Conservation (phyloP, 1,284 basidiomycete genomes). For the Moesziomyces sp. region DNA sequence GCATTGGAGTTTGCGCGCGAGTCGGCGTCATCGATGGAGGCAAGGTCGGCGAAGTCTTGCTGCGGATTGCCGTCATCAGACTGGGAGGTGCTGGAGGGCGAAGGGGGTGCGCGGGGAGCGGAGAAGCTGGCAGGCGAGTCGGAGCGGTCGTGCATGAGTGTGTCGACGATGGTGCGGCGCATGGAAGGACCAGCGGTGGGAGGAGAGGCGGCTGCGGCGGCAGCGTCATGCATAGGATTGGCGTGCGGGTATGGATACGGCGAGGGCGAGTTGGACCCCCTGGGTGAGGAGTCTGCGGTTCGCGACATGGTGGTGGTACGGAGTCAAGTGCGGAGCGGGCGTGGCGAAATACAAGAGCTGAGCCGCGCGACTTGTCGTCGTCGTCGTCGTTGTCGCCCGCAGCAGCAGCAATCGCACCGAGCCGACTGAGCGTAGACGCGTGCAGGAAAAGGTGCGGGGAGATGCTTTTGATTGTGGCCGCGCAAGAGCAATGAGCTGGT, state of each 20-base stretch:
- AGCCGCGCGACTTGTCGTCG: no score
- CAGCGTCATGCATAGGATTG: conserved; percentile 2
- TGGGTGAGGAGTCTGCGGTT: conserved; percentile 43
- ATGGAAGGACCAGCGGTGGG: conserved; percentile 18
- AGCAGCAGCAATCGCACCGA: no score
- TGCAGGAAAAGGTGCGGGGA: neutral
- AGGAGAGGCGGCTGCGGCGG: neutral
- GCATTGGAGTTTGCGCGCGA: conserved; percentile 10
- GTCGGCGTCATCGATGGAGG: conserved; percentile 33
- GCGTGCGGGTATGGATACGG: conserved; percentile 28
- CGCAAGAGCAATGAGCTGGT: no score
- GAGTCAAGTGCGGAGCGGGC: no score
- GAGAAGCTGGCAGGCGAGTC: conserved; percentile 35
- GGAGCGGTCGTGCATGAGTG: conserved; percentile 38
- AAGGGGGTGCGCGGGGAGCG: conserved; percentile 56
- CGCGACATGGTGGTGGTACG: conserved; percentile 21
- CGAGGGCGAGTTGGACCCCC: conserved; percentile 51
- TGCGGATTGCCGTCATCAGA: conserved; percentile 57
- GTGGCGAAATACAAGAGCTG: conserved; percentile 3
- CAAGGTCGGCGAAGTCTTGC: conserved; percentile 53
- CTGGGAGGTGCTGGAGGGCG: conserved; percentile 59
- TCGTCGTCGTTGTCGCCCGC: no score
- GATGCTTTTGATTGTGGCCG: no score
- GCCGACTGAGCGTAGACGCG: neutral
- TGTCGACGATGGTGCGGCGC: conserved; percentile 25